These are phyloP conservation scores for Diutina scorzettiae DNA, from an alignment of 1,139 yeast genomes.

Conservation along the genomic window DNA sequence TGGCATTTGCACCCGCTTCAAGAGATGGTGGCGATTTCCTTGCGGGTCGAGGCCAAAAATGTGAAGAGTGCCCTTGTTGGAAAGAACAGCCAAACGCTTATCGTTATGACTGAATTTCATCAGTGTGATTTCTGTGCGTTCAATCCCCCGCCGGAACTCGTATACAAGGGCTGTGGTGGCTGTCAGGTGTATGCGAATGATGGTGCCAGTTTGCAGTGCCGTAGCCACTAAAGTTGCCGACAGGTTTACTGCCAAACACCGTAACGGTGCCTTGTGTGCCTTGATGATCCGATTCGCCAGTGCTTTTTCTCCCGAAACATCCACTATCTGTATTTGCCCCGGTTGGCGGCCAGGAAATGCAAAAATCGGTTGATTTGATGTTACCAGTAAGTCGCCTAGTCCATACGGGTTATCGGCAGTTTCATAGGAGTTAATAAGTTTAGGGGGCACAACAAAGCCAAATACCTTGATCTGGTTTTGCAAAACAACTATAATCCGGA, in stretches of 20 bases:
- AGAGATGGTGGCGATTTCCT: conserved; percentile 52
- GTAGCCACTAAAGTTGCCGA: conserved; percentile 78
- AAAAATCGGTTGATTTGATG: conserved; percentile 29
- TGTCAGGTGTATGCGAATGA: conserved; percentile 70
- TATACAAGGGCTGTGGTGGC: conserved; percentile 58
- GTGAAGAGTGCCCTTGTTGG: conserved; percentile 85
- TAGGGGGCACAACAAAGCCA: conserved; percentile 74
- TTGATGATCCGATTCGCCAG: conserved; percentile 62
- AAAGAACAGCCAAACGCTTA: conserved; percentile 64
- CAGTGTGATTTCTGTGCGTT: conserved; percentile 67
- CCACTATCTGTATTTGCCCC: conserved; percentile 77
- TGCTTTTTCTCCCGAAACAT: conserved; percentile 48
- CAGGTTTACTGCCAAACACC: conserved; percentile 56
- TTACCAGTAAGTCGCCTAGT: conserved; percentile 49
- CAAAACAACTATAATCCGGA: conserved; percentile 62
- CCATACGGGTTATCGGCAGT: conserved; percentile 61
- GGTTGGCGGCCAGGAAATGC: conserved; percentile 61
- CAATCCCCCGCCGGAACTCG: conserved; percentile 84
- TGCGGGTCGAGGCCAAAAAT: conserved; percentile 43
- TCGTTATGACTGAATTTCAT: conserved; percentile 78
- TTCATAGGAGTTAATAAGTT: conserved; percentile 55
- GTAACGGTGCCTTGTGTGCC: conserved; percentile 67
- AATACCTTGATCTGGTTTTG: conserved; percentile 59
- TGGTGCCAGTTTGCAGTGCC: conserved; percentile 81
- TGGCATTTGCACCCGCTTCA: conserved; percentile 55